phyloP scores from a whole-genome alignment of 2,329 filamentous ascomycete genomes.

The Cryphonectria nitschkei region DNA sequence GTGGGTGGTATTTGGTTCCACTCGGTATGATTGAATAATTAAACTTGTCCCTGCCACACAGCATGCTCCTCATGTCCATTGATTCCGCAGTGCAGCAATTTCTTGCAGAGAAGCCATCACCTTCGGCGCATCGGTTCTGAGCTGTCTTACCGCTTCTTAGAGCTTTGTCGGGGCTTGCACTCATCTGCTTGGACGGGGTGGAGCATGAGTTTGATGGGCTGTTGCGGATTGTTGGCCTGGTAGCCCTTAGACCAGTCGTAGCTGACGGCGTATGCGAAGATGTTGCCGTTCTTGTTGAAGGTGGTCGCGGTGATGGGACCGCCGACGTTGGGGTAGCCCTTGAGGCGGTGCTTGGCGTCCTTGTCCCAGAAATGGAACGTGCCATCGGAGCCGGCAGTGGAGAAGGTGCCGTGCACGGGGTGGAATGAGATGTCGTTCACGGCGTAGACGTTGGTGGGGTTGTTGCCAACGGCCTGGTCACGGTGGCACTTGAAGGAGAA shows the following conservation, averaged over 20 bases:
- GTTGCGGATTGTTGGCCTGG: constrained; percentile 74
- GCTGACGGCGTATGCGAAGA: constrained; percentile 87
- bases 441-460: constrained; percentile 85
- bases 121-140: neutral
- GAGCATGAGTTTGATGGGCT: constrained; percentile 82
- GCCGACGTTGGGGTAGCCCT: constrained; percentile 83
- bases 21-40: too few relatives aligned
- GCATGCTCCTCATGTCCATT: neutral
- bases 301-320: constrained; percentile 87
- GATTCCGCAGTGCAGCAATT: neutral
- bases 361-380: constrained; percentile 98
- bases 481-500: constrained; percentile 99
- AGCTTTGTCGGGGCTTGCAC: constrained; percentile 63
- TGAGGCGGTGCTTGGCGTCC: constrained; percentile 84
- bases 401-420: constrained; percentile 96
- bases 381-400: constrained; percentile 91
- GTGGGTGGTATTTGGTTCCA: neutral
- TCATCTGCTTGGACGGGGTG: constrained; percentile 71
- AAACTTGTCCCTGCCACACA: too few relatives aligned
- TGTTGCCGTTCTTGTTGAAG: constrained; percentile 85
- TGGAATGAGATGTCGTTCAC: constrained; percentile 99
- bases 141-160: constrained; percentile 59
- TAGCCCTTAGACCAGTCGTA: constrained; percentile 99
- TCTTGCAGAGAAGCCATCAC: neutral
- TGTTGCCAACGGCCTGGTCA: constrained; percentile 69